Percentiles rank a stretch among this genome's conserved stretches.
These are phyloP conservation scores for Leishmania martiniquensis DNA, from an alignment of 208 protist genomes.

Conservation along the genomic window DNA sequence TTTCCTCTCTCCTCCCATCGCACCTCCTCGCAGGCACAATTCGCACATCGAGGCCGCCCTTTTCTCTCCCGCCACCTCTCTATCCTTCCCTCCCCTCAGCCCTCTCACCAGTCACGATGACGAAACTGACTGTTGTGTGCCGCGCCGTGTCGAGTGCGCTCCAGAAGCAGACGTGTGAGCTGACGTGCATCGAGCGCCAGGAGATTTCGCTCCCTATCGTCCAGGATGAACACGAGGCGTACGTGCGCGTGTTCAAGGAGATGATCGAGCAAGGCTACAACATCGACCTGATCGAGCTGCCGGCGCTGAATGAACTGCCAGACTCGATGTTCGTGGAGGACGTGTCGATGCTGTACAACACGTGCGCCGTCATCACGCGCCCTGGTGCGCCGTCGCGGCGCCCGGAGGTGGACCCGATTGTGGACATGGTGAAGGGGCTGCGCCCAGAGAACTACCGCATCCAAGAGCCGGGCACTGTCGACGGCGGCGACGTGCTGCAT, in stretches of 20 bases:
- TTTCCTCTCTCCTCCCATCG: background rate
- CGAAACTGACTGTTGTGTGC: constrained; percentile 48
- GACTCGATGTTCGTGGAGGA: constrained; percentile 66
- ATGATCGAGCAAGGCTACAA: constrained; percentile 47
- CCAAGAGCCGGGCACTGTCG: constrained; percentile 42
- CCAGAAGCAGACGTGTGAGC: constrained; percentile 43
- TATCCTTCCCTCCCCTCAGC: background rate
- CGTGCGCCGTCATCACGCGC: constrained; percentile 46
- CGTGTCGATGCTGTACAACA: constrained; percentile 51
- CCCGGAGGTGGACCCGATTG: constrained; percentile 45
- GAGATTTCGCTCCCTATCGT: constrained; percentile 35
- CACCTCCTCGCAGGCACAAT: background rate
- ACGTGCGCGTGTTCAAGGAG: constrained; percentile 45
- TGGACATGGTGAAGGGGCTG: constrained; percentile 32
- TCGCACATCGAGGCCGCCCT: background rate
- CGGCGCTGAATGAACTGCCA: constrained; percentile 43
- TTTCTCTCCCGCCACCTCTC: background rate
- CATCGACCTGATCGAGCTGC: constrained; percentile 50
- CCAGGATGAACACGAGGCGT: constrained; percentile 46
- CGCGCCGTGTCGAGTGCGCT: constrained; percentile 41
- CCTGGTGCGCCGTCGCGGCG: constrained; percentile 46
- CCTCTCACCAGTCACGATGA: constrained; percentile 18
- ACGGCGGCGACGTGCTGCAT: constrained; percentile 55
- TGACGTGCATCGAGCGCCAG: constrained; percentile 57
- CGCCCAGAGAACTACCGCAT: constrained; percentile 45